Base-by-base conservation (phyloP, 2,329 filamentous ascomycete species). In the Cercospora canescens region DNA sequence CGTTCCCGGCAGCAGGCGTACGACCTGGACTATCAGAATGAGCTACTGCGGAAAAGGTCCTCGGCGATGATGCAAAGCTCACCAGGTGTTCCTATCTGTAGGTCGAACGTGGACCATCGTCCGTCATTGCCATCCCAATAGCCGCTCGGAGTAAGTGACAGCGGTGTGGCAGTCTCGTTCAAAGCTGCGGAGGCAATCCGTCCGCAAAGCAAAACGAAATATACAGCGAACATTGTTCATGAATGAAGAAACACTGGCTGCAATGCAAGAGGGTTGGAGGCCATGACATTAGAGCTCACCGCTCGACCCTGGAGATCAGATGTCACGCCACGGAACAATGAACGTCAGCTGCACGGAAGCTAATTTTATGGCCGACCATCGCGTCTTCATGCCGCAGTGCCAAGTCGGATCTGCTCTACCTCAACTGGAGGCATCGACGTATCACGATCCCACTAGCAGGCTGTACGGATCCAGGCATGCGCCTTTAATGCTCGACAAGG, bases 1-100 rank as follows among this genome's bases (percentile, higher is more conserved):
- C 0, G 72, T 75, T 4, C 68, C 66, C 3, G 73, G 72, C 6
- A 75, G 52, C 6, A 75, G 60, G 30, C 69, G 67, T 7, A 74
- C 65, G 2, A 58, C 18, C 55, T 67, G 67, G 21, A 34, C 65
- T 64, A 41, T 16, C 9, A 56, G 30, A 50, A 11, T 56, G 54
- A 56, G 24, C 54, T 30, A 41, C 39, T 21, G 4, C 39, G 14
- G 7, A 21, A 12, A 18, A 41, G 6, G 7, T 11, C 18, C 28
- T 60, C n/a, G 28, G 8, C 21, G 54, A 6, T 1, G 26, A 34
- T n/a, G 24, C 9, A 45, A 14, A 14, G 9, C 45, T 8, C 32
- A 67, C 62, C n/a, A 34, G 66, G 63, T 5, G 45, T 61, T 12
- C 66, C 66, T 18, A 68, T 61, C 7, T 65, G 41, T 1, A 69